Percentiles rank a stretch among this genome's conserved stretches.
Evolutionary conservation across 768 basidiomycete genomes (phyloP).

Genomic region (Vararia minispora): DNA sequence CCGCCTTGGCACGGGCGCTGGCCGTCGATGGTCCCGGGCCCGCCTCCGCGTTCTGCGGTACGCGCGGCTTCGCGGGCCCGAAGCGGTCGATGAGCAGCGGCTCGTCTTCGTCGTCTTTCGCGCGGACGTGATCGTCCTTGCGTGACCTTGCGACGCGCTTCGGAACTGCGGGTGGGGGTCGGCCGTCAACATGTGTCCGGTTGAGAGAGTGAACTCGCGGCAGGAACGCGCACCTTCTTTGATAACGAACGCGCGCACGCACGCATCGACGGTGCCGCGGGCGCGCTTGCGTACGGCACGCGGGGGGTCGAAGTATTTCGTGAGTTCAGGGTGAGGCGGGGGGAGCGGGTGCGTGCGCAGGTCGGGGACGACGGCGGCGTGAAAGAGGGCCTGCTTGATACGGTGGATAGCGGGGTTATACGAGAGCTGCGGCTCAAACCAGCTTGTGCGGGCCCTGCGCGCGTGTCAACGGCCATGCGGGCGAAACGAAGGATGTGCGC

Average conservation of each 20-base stretch:
- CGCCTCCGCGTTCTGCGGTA: not conserved
- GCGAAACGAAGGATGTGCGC: not conserved
- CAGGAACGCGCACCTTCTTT: constrained; percentile 46
- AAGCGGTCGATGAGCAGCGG: constrained; percentile 56
- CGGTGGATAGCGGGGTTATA: constrained; percentile 90
- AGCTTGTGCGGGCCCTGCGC: constrained; percentile 46
- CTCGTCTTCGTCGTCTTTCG: constrained; percentile 49
- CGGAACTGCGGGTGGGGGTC: constrained; percentile 33
- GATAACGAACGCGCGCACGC: constrained; percentile 60
- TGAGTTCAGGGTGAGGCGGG: constrained; percentile 76
- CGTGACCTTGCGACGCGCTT: constrained; percentile 46
- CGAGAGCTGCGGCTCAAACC: constrained; percentile 70
- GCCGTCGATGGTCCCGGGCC: constrained; percentile 3
- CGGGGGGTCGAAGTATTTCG: constrained; percentile 79
- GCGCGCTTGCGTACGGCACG: constrained; percentile 53
- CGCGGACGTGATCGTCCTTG: constrained; percentile 54
- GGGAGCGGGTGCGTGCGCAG: constrained; percentile 65
- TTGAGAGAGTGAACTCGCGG: not conserved
- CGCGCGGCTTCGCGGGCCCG: too few relatives aligned
- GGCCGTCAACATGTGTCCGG: not conserved
- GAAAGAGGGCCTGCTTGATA: constrained; percentile 88
- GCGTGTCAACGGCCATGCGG: constrained; percentile 1
- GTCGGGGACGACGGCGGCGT: constrained; percentile 70
- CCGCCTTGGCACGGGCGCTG: constrained; percentile 8
- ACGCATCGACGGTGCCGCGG: constrained; percentile 41